Percentiles rank a stretch among this genome's conserved stretches.
Conservation (phyloP, 331 rosid species). For the Quercus tomentella region DNA sequence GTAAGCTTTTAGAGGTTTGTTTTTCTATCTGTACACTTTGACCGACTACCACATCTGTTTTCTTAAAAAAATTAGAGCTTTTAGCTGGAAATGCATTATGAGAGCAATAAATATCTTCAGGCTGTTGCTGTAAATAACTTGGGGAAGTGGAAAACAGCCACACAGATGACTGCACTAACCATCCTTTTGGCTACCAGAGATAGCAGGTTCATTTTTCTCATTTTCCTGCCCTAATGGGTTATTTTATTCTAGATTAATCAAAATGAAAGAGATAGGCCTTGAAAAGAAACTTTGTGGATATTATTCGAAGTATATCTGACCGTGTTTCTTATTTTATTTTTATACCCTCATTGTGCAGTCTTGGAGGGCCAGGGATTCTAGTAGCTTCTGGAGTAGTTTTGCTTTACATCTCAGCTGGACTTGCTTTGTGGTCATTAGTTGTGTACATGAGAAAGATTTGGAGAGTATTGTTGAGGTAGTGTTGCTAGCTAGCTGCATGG, state of each 20-base stretch:
- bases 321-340: not conserved
- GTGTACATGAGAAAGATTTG: constrained; percentile 86
- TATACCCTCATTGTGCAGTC: constrained; percentile 35
- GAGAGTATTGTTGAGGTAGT: constrained; percentile 70
- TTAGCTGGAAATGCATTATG: constrained; percentile 1
- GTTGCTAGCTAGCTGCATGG: constrained; percentile 14
- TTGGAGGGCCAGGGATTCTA: constrained; percentile 63
- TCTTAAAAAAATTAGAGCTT: not conserved
- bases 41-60: constrained; percentile 5
- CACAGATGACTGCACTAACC: constrained; percentile 88
- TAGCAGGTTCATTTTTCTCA: constrained; percentile 51
- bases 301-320: constrained; percentile 16
- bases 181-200: constrained; percentile 91
- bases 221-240: constrained; percentile 3
- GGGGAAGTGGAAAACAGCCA: constrained; percentile 99
- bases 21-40: constrained; percentile 11
- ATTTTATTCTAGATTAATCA: not conserved
- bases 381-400: constrained; percentile 71
- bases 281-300: not conserved
- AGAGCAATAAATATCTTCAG: constrained; percentile 34
- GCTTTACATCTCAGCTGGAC: constrained; percentile 95
- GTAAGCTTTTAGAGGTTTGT: constrained; percentile 87
- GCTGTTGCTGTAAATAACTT: constrained; percentile 98
- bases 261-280: not conserved
- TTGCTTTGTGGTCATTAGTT: constrained; percentile 86